Percentiles rank a stretch among this genome's conserved stretches.
phyloP scores from a whole-genome alignment of 306 rosid genomes.

The Cucumis melo region DNA sequence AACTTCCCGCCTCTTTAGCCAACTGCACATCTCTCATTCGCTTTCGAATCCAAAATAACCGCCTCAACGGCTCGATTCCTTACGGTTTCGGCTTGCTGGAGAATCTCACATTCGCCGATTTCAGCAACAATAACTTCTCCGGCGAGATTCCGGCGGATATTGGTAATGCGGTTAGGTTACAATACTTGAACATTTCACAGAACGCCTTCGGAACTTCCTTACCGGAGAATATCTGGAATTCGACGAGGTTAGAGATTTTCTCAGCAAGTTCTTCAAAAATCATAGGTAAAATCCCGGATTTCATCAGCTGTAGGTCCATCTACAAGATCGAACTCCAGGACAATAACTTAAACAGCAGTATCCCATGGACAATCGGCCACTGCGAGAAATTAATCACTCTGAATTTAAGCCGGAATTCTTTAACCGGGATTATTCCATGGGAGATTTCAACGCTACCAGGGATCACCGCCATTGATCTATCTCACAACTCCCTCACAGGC shows the following conservation, averaged over 20 bases:
- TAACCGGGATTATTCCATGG: constrained; percentile 85
- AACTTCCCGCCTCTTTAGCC: constrained; percentile 33
- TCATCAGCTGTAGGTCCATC: constrained; percentile 41
- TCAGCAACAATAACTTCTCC: constrained; percentile 57
- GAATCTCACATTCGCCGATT: constrained; percentile 47
- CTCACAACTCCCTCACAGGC: constrained; percentile 68
- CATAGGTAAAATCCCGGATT: constrained; percentile 58
- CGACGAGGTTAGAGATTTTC: constrained; percentile 46
- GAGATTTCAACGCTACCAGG: constrained; percentile 70
- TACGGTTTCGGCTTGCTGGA: constrained; percentile 39
- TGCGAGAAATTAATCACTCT: constrained; percentile 50
- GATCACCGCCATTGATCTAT: constrained; percentile 74
- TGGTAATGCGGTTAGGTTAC: constrained; percentile 40
- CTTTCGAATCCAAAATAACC: constrained; percentile 61
- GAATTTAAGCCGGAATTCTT: constrained; percentile 50
- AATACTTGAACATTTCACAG: constrained; percentile 56
- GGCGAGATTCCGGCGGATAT: constrained; percentile 55
- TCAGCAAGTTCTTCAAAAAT: constrained; percentile 49
- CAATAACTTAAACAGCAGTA: constrained; percentile 36
- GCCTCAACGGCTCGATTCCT: constrained; percentile 56
- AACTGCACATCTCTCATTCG: constrained; percentile 49
- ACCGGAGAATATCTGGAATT: constrained; percentile 54
- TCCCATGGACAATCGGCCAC: constrained; percentile 84
- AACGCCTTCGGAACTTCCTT: constrained; percentile 34
- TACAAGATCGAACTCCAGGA: constrained; percentile 61